Evolutionary conservation across 108 stramenopile species (phyloP).

Genomic region (Mediolabrus comicus): DNA sequence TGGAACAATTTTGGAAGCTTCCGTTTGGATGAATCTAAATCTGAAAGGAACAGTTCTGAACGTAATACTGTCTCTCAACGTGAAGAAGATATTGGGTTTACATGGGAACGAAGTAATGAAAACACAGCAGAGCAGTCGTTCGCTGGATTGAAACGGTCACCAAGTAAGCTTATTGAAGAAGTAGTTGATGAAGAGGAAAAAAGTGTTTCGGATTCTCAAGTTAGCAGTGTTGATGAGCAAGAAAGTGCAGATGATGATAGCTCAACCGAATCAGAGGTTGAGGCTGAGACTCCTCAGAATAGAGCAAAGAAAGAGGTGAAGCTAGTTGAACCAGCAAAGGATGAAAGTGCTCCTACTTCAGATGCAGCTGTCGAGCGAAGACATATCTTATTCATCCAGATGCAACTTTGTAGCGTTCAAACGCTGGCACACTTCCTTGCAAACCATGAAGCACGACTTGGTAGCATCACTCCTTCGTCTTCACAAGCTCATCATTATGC

Average conservation of each 20-base stretch:
- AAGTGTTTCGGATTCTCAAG: slow-evolving; percentile 9
- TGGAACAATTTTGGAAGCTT: slow-evolving; percentile 54
- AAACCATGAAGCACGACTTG: slow-evolving; percentile 58
- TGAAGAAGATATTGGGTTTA: slow-evolving; percentile 49
- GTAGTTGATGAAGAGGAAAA: slow-evolving; percentile 16
- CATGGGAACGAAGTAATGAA: slow-evolving; percentile 37
- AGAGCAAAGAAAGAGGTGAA: slow-evolving; percentile 4
- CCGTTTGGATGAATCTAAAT: slow-evolving; percentile 33
- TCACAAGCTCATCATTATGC: slow-evolving; percentile 6
- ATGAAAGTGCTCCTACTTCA: slow-evolving; percentile 5
- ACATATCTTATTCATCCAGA: slow-evolving; percentile 93
- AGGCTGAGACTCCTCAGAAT: neutral
- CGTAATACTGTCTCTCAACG: neutral
- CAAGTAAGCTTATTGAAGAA: neutral
- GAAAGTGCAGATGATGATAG: slow-evolving; percentile 16
- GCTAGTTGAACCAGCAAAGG: slow-evolving; percentile 9
- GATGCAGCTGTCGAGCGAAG: slow-evolving; percentile 15
- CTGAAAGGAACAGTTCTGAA: neutral
- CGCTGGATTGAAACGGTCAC: slow-evolving; percentile 5
- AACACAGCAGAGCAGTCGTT: slow-evolving; percentile 3
- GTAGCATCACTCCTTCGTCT: slow-evolving; percentile 16
- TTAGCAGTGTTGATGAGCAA: slow-evolving; percentile 15
- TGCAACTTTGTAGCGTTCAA: slow-evolving; percentile 92
- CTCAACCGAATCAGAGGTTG: neutral
- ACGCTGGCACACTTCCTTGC: slow-evolving; percentile 84